Conservation (phyloP, 306 rosid genomes). For the Ceratonia siliqua region DNA sequence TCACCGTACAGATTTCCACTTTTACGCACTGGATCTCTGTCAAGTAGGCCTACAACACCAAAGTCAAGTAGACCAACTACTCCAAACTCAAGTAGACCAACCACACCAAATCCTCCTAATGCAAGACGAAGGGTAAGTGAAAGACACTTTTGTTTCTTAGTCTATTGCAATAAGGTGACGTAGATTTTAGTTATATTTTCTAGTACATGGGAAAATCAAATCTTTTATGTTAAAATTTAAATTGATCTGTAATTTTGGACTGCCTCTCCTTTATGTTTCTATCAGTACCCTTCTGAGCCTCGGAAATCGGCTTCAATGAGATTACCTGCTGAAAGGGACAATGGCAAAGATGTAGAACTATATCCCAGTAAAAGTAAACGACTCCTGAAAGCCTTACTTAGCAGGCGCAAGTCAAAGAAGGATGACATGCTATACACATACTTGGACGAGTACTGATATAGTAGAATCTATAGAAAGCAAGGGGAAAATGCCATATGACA, state of each 20-base stretch:
- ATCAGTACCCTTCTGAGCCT: conserved; percentile 89
- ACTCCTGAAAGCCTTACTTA: conserved; percentile 87
- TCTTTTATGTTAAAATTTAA: neutral
- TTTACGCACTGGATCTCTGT: conserved; percentile 82
- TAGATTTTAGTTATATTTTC: neutral
- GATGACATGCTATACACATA: conserved; percentile 88
- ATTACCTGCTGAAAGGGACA: conserved; percentile 75
- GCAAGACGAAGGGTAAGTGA: conserved; percentile 71
- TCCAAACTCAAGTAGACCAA: conserved; percentile 82
- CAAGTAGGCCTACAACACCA: conserved; percentile 73
- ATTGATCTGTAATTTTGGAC: conserved; percentile 3
- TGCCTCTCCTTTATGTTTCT: conserved; percentile 13
- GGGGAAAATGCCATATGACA: conserved; percentile 36
- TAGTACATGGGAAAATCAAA: neutral
- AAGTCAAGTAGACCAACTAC: conserved; percentile 70
- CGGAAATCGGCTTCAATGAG: conserved; percentile 94
- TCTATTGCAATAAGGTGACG: neutral
- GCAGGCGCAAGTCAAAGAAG: conserved; percentile 97
- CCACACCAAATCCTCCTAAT: conserved; percentile 78
- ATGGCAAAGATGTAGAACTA: conserved; percentile 70
- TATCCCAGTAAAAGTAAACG: conserved; percentile 91
- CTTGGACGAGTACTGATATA: conserved; percentile 83
- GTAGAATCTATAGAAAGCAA: conserved; percentile 26
- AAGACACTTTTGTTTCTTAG: neutral
- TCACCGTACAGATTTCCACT: conserved; percentile 97